Percentiles rank a stretch among this genome's conserved stretches.
These are phyloP conservation scores for Amphicarpaea edgeworthii DNA, from an alignment of 306 rosid genomes.

Conservation along the genomic window DNA sequence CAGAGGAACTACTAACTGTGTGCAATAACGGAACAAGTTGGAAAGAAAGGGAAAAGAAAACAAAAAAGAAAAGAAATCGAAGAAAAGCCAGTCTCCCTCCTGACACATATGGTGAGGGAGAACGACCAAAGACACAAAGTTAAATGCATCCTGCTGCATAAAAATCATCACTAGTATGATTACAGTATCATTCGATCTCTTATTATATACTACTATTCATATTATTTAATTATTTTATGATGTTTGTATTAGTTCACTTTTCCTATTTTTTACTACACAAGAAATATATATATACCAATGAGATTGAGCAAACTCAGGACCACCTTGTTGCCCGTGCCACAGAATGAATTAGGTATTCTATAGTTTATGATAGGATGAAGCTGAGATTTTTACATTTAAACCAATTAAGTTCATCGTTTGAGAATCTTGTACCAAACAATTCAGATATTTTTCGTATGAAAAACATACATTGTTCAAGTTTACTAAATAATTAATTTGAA, in stretches of 20 bases:
- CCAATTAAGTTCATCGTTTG: slow-evolving; percentile 3
- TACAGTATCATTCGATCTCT: slow-evolving; percentile 53
- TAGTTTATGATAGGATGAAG: neutral
- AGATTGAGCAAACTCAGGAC: slow-evolving; percentile 64
- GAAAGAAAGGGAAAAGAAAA: slow-evolving; percentile 57
- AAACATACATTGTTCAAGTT: too few relatives aligned
- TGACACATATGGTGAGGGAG: slow-evolving; percentile 42
- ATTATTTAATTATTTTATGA: slow-evolving; percentile 66
- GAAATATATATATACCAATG: slow-evolving; percentile 49
- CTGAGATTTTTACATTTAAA: slow-evolving; percentile 29
- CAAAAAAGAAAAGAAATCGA: slow-evolving; percentile 42
- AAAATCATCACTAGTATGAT: slow-evolving; percentile 76
- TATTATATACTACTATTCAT: slow-evolving; percentile 41
- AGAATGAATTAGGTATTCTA: slow-evolving; percentile 29
- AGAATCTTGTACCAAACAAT: slow-evolving; percentile 5
- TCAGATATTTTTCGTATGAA: slow-evolving; percentile 19
- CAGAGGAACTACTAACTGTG: slow-evolving; percentile 57
- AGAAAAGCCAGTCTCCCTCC: slow-evolving; percentile 73
- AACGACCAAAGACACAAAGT: slow-evolving; percentile 62
- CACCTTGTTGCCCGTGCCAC: slow-evolving; percentile 42
- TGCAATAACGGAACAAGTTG: slow-evolving; percentile 56
- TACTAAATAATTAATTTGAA: too few relatives aligned
- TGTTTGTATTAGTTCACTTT: slow-evolving; percentile 58
- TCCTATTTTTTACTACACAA: slow-evolving; percentile 34
- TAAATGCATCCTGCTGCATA: slow-evolving; percentile 62